phyloP scores from a whole-genome alignment of 2,329 filamentous ascomycete species.

The Cordyceps militaris region DNA sequence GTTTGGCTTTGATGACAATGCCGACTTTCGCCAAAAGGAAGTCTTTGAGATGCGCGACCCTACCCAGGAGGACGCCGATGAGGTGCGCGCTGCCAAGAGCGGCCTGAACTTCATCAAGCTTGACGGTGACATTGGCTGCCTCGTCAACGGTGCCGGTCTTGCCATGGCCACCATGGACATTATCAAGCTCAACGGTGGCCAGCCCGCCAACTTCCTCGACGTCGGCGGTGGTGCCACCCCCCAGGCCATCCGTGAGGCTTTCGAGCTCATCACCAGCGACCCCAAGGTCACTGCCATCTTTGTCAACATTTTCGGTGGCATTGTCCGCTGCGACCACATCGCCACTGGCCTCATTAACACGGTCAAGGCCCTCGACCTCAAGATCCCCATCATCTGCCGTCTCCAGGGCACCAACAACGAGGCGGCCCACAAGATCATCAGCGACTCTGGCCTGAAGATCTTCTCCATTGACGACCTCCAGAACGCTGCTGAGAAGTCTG shows the following conservation, averaged over 20 bases:
- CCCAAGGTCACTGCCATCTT: conserved; percentile 98
- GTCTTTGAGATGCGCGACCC: conserved; percentile 90
- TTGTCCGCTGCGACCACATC: conserved; percentile 95
- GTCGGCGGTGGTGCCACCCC: conserved; percentile 97
- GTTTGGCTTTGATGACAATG: conserved; percentile 98
- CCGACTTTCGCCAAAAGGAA: conserved; percentile 96
- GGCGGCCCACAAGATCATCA: conserved; percentile 84
- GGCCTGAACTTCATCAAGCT: conserved; percentile 99
- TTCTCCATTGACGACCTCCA: conserved; percentile 99
- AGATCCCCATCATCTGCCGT: conserved; percentile 93
- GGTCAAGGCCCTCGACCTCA: conserved; percentile 86
- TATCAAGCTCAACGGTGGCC: conserved; percentile 97
- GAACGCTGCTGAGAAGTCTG: conserved; percentile 92
- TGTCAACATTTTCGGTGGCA: conserved; percentile 99
- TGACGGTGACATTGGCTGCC: conserved; percentile 96
- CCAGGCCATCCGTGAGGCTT: conserved; percentile 92
- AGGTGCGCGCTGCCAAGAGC: conserved; percentile 91
- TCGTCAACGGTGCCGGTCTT: conserved; percentile 97
- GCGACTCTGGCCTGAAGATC: conserved; percentile 97
- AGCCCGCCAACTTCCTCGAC: conserved; percentile 97
- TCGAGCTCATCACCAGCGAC: conserved; percentile 97
- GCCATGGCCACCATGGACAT: conserved; percentile 99
- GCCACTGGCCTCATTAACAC: conserved; percentile 94
- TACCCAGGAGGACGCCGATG: conserved; percentile 92
- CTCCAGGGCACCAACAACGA: conserved; percentile 99